Percentiles rank a stretch among this genome's conserved stretches.
phyloP scores from a whole-genome alignment of 2,329 filamentous ascomycete genomes.

The Plectosphaerella plurivora region DNA sequence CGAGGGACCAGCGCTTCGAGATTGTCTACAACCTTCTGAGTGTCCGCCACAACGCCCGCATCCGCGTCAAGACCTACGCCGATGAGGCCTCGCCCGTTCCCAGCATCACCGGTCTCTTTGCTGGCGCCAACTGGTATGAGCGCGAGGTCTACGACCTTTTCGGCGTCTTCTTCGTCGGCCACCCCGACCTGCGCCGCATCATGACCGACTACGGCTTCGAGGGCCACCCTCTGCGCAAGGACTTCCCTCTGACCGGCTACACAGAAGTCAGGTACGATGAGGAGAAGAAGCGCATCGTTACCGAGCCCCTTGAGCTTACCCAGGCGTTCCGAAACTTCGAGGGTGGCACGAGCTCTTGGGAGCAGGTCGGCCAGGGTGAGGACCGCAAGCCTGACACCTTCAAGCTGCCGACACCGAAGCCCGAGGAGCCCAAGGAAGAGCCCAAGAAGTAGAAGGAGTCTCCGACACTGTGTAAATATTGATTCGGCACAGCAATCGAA shows the following conservation, averaged over 20 bases:
- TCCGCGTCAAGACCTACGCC: conserved; percentile 97
- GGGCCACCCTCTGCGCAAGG: conserved; percentile 93
- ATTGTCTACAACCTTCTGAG: conserved; percentile 96
- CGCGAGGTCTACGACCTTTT: conserved; percentile 97
- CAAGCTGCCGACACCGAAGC: conserved; percentile 92
- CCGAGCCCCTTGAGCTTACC: conserved; percentile 94
- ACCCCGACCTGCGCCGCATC: conserved; percentile 93
- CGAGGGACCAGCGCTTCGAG: conserved; percentile 92
- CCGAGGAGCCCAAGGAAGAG: conserved; percentile 86
- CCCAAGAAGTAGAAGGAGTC: conserved; percentile 72
- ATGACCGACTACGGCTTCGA: conserved; percentile 99
- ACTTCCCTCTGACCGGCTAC: conserved; percentile 96
- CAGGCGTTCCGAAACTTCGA: conserved; percentile 99
- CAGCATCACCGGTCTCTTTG: conserved; percentile 78
- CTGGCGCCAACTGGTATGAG: conserved; percentile 98
- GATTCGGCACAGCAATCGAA: conserved; percentile 4
- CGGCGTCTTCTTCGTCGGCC: conserved; percentile 91
- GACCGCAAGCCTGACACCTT: conserved; percentile 82
- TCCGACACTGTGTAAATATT: conserved; percentile 12
- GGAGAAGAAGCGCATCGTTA: conserved; percentile 99
- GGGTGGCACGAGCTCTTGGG: conserved; percentile 71
- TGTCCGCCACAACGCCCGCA: conserved; percentile 92
- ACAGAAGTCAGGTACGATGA: conserved; percentile 98
- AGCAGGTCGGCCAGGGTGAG: conserved; percentile 62
- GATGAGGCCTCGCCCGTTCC: conserved; percentile 94